Base-by-base conservation (phyloP, 23 red algal genomes). In the Agarophyton chilense region DNA sequence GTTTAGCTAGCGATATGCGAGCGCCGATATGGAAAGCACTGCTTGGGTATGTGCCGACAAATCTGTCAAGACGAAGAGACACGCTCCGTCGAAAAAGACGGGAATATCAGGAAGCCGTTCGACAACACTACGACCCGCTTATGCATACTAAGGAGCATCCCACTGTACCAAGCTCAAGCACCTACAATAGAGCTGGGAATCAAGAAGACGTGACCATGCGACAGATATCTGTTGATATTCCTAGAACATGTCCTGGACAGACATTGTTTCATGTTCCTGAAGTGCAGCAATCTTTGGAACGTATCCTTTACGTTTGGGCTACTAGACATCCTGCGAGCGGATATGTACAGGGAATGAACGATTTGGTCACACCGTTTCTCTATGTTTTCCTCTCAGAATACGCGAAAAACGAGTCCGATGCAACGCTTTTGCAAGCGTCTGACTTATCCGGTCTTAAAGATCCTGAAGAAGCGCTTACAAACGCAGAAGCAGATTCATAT, bases 341-440 rank as follows among this genome's bases (percentile, higher is more conserved):
- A 4, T 99, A 99, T 74, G 97, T 99, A 25, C 91, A 94, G 60
- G 97, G 97, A 36, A 95, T 99, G 93, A 99, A 95, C 53, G 97
- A 99, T 78, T 60, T 99, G 43, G 79, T 99, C 24, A 91, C 90
- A 19, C 97, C 97, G 9, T 93, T 96, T 79, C 42, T 99, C 41
- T 96, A 70, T 51, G 93, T 99, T 36, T 94, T 96, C 72, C 85
- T 94, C 21, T 81, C 94, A 0, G 97, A 99, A 32, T 83, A 44
- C n/a, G 81, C 80, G 2, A 76, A 82, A 10, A 34, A 41, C 10
- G 67, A 42, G 32, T 52, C 67, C 24, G 72, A 60, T 49, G 18
- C n/a, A 50, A 17, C 26, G 6, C 47, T 92, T 34, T 62, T 84
- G 63, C 40, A 64, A 36, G 58, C 56, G 33, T 47, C 67, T 47